Percentiles rank a stretch among this genome's conserved stretches.
Conservation (phyloP, 2,329 filamentous ascomycete species). For the Hymenoscyphus fructigenus region DNA sequence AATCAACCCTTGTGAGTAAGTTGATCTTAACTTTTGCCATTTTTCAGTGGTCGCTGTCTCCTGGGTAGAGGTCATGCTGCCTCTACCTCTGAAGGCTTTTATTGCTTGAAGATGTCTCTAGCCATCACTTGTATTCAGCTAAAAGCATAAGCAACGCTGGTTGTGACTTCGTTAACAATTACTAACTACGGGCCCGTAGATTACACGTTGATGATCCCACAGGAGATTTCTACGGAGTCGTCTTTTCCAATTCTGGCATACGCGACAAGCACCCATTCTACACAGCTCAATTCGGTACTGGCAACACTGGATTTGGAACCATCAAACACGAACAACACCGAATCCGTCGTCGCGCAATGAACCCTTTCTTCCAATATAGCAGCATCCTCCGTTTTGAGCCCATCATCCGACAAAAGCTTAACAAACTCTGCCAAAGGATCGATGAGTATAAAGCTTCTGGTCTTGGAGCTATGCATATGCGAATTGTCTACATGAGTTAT, state of each 20-base stretch:
- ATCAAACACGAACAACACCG: conserved; percentile 28
- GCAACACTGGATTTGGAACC: conserved; percentile 23
- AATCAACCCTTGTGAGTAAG: conserved; percentile 15
- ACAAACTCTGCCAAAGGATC: conserved; percentile 24
- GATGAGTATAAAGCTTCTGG: conserved; percentile 19
- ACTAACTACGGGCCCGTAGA: not conserved
- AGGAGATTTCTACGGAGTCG: conserved; percentile 12
- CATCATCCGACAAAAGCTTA: conserved; percentile 22
- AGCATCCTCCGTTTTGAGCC: conserved; percentile 24
- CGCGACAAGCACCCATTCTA: conserved; percentile 14
- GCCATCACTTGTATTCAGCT: not conserved
- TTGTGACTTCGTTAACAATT: not conserved
- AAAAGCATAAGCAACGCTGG: not conserved
- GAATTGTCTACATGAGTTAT: conserved; percentile 21
- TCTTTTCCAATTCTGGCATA: conserved; percentile 8
- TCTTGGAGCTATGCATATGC: conserved; percentile 19
- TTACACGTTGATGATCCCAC: conserved; percentile 13
- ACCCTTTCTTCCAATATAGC: conserved; percentile 28
- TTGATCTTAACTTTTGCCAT: not conserved
- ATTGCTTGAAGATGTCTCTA: not conserved
- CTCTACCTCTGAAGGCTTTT: not conserved
- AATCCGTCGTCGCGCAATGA: conserved; percentile 24
- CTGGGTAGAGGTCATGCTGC: not conserved
- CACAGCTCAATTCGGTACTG: conserved; percentile 13
- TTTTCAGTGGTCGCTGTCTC: not conserved